phyloP scores from a whole-genome alignment of 73 alveolate species.

The Urostyla sp. region DNA sequence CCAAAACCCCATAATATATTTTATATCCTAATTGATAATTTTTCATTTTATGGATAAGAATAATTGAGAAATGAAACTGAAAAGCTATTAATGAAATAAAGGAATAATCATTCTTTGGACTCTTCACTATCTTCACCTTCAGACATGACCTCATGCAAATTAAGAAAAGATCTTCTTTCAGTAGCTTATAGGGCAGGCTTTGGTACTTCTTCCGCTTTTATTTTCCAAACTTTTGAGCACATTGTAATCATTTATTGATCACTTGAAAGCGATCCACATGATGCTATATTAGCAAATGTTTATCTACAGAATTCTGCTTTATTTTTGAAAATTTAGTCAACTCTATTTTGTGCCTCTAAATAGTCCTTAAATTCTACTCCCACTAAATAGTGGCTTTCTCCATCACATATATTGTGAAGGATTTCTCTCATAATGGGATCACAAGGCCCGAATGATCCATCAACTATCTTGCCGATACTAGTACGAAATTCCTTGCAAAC shows the following conservation, averaged over 20 bases:
- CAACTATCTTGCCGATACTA: not conserved
- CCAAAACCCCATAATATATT: too few species aligned
- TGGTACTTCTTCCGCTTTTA: slow-evolving; percentile 7
- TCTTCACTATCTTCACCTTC: too few species aligned
- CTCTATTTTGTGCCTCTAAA: slow-evolving; percentile 73
- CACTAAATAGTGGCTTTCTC: slow-evolving; percentile 73
- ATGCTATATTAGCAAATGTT: not conserved
- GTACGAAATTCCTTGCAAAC: not conserved
- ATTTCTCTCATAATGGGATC: not conserved
- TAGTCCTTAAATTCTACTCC: slow-evolving; percentile 78
- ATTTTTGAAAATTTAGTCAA: not conserved
- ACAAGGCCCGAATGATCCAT: not conserved
- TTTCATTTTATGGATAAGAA: too few species aligned
- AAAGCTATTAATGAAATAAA: too few species aligned
- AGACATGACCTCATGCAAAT: too few species aligned
- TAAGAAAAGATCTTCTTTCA: too few species aligned
- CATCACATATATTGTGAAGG: slow-evolving; percentile 45
- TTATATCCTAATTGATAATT: too few species aligned
- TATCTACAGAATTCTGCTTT: not conserved
- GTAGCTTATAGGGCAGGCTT: slow-evolving; percentile 3
- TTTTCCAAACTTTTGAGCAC: slow-evolving; percentile 32
- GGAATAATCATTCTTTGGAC: too few species aligned
- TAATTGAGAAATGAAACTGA: too few species aligned
- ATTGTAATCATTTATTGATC: not conserved
- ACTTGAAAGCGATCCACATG: not conserved